Evolutionary conservation across 805 yeast genomes (phyloP).

Genomic region (Kazachstania africana): DNA sequence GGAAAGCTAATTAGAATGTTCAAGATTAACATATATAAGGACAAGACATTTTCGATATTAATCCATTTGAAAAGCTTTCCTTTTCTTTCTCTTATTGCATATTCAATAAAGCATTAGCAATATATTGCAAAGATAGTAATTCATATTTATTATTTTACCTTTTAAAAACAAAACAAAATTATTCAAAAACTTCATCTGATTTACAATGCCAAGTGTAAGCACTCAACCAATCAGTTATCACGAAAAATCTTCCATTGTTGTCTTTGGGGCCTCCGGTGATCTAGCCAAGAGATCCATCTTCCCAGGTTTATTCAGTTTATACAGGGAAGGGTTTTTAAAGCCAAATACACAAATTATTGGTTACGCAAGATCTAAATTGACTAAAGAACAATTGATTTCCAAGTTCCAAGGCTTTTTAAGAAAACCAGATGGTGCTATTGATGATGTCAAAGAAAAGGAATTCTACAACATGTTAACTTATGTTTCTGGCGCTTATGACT

Average conservation of each 20-base stretch:
- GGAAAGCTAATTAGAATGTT: no score
- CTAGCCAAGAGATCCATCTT: constrained; percentile 90
- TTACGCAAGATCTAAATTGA: constrained; percentile 76
- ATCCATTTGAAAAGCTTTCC: no score
- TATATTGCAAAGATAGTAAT: no score
- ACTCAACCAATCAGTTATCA: constrained; percentile 38
- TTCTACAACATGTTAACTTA: constrained; percentile 60
- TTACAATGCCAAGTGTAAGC: no score
- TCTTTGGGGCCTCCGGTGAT: constrained; percentile 93
- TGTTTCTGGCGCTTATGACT: constrained; percentile 68
- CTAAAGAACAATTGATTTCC: constrained; percentile 50
- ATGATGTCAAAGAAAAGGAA: constrained; percentile 36
- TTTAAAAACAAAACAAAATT: no score
- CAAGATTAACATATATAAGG: no score
- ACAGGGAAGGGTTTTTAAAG: constrained; percentile 66
- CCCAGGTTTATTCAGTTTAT: constrained; percentile 70
- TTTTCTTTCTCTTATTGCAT: no score
- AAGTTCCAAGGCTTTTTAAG: constrained; percentile 55
- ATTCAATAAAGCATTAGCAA: no score
- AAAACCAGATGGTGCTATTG: constrained; percentile 33
- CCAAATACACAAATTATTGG: constrained; percentile 68
- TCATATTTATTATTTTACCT: no score
- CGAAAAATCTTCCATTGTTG: constrained; percentile 59
- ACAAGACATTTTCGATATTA: no score
- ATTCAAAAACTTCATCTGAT: no score